These are phyloP conservation scores for Pseudoturritis turrita DNA, from an alignment of 345 rosid species.

Conservation along the genomic window DNA sequence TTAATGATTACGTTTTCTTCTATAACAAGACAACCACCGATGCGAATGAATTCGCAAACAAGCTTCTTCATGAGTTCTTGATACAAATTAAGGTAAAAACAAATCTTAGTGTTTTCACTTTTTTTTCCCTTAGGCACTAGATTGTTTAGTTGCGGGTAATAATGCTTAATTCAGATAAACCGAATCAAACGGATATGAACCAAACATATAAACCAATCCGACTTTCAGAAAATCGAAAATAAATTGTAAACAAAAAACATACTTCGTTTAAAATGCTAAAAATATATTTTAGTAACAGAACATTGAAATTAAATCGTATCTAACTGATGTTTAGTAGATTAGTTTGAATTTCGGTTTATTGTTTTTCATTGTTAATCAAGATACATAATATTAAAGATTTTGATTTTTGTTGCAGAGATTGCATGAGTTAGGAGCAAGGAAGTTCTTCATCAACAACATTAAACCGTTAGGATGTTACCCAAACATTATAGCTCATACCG, in stretches of 20 bases:
- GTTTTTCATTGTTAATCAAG: not conserved
- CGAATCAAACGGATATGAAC: no score
- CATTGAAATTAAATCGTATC: not conserved
- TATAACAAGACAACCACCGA: not conserved
- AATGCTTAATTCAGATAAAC: no score
- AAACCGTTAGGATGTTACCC: conserved; percentile 35
- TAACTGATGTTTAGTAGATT: not conserved
- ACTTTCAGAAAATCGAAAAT: no score
- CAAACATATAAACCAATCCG: no score
- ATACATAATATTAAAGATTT: not conserved
- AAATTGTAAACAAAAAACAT: no score
- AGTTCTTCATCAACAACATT: conserved; percentile 27
- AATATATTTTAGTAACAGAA: no score
- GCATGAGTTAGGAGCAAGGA: conserved; percentile 25
- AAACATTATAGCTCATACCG: not conserved
- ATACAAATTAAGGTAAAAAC: conserved; percentile 11
- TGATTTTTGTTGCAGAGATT: conserved; percentile 15
- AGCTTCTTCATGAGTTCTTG: conserved; percentile 19
- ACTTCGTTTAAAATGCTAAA: no score
- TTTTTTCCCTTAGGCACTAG: not conserved
- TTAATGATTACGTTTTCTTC: conserved; percentile 19
- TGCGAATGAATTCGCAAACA: conserved; percentile 4
- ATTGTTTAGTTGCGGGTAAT: not conserved
- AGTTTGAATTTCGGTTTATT: not conserved
- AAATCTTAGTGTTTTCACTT: not conserved